These are phyloP conservation scores for Sungouiozyma intestinalis DNA, from an alignment of 805 yeast species.

Conservation along the genomic window DNA sequence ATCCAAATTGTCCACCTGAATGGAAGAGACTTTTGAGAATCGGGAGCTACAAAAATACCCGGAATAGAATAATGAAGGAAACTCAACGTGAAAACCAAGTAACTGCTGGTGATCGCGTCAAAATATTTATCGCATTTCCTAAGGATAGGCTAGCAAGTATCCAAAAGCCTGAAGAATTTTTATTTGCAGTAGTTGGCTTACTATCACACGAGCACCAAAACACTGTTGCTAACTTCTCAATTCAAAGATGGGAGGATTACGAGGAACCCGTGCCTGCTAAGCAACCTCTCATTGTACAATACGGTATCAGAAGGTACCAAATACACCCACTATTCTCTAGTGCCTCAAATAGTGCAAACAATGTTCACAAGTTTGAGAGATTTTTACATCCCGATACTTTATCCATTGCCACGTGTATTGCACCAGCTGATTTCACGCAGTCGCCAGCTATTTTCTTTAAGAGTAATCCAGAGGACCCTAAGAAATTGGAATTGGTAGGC, in stretches of 20 bases:
- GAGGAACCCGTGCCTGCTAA: conserved; percentile 79
- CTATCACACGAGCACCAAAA: conserved; percentile 79
- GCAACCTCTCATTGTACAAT: conserved; percentile 73
- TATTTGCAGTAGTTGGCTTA: conserved; percentile 63
- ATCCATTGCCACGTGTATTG: conserved; percentile 75
- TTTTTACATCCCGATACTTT: conserved; percentile 70
- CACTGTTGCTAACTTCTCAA: conserved; percentile 71
- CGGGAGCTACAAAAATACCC: conserved; percentile 66
- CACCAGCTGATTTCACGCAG: conserved; percentile 75
- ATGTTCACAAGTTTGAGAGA: conserved; percentile 78
- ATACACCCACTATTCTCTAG: conserved; percentile 79
- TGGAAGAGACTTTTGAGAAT: conserved; percentile 71
- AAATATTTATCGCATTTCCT: conserved; percentile 51
- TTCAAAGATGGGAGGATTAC: conserved; percentile 83
- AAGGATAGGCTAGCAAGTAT: conserved; percentile 25
- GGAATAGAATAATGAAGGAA: conserved; percentile 56
- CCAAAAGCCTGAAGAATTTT: conserved; percentile 34
- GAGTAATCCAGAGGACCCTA: conserved; percentile 36
- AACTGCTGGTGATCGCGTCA: conserved; percentile 54
- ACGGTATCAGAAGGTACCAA: conserved; percentile 82
- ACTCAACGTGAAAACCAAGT: conserved; percentile 36
- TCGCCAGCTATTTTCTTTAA: conserved; percentile 81
- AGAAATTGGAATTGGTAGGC: conserved; percentile 59
- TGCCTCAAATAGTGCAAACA: conserved; percentile 64
- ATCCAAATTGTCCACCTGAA: conserved; percentile 61